Evolutionary conservation across 306 rosid species (phyloP).

Genomic region (Dalbergia oliveri): DNA sequence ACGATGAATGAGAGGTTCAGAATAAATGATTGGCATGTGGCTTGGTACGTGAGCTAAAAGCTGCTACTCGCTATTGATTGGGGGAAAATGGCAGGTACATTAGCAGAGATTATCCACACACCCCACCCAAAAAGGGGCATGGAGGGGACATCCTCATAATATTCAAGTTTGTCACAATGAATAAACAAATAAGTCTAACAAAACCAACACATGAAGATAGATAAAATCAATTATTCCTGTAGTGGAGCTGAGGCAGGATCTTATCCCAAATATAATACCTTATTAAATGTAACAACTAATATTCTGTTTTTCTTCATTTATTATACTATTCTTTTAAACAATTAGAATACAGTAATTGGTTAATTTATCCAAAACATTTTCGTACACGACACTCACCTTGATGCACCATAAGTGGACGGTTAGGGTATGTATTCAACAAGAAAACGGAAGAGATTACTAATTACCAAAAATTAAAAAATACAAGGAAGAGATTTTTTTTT

Average conservation of each 20-base stretch:
- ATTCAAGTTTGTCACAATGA: constrained; percentile 27
- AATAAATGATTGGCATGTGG: constrained; percentile 56
- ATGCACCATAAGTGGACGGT: not conserved
- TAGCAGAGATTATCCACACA: constrained; percentile 45
- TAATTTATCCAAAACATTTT: constrained; percentile 45
- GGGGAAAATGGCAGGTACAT: constrained; percentile 30
- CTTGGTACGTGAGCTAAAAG: constrained; percentile 35
- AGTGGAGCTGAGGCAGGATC: constrained; percentile 41
- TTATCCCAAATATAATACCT: not conserved
- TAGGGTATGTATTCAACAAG: not conserved
- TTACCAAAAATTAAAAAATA: not conserved
- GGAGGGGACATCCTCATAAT: constrained; percentile 21
- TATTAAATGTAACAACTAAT: constrained; percentile 15
- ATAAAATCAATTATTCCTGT: constrained; percentile 35
- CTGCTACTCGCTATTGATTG: constrained; percentile 29
- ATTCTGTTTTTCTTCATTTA: not conserved
- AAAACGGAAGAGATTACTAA: constrained; percentile 5
- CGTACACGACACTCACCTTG: constrained; percentile 61
- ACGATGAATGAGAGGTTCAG: constrained; percentile 32
- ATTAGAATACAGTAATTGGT: not conserved
- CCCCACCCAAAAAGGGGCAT: constrained; percentile 33
- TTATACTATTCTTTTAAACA: not conserved
- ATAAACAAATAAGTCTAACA: not conserved
- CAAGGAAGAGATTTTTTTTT: not conserved
- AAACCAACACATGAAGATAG: not conserved